These are phyloP conservation scores for Haplosporangium sp. DNA, from an alignment of 371 early-diverging fungal species.

Conservation along the genomic window DNA sequence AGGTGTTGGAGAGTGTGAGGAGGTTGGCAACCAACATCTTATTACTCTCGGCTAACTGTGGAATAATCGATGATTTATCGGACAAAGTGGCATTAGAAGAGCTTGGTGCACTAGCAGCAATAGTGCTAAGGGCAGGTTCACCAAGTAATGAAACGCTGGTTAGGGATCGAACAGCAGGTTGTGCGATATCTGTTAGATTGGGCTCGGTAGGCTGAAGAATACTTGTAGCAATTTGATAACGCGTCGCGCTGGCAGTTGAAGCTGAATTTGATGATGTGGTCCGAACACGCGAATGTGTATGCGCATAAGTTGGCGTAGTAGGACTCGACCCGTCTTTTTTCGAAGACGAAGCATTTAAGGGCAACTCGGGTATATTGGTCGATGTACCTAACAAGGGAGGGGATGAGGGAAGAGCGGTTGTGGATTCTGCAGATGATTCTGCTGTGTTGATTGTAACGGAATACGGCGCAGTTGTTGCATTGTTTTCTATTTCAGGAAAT, in stretches of 20 bases:
- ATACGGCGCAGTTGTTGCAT: background rate
- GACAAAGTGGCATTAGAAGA: background rate
- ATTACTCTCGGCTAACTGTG: slow-evolving; percentile 24
- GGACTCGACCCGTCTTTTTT: slow-evolving; percentile 29
- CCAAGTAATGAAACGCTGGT: slow-evolving; percentile 23
- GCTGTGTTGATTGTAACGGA: slow-evolving; percentile 8
- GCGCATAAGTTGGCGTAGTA: slow-evolving; percentile 3
- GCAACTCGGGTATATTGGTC: background rate
- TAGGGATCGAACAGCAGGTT: slow-evolving; percentile 25
- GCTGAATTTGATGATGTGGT: slow-evolving; percentile 49
- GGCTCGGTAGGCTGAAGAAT: slow-evolving; percentile 49
- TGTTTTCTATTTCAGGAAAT: background rate
- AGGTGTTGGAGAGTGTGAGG: slow-evolving; percentile 25
- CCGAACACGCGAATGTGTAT: slow-evolving; percentile 38
- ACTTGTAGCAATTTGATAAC: slow-evolving; percentile 52
- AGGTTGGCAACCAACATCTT: slow-evolving; percentile 35
- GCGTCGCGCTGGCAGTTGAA: slow-evolving; percentile 44
- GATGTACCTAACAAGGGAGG: slow-evolving; percentile 6
- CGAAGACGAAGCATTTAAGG: background rate
- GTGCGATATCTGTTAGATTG: slow-evolving; percentile 29
- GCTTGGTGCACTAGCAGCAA: slow-evolving; percentile 14
- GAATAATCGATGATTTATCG: background rate
- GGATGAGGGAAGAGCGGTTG: slow-evolving; percentile 9
- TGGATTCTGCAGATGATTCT: slow-evolving; percentile 18
- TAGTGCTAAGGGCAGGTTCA: slow-evolving; percentile 35